Conservation (phyloP, 2,329 filamentous ascomycete genomes). For the Alternaria arborescens region DNA sequence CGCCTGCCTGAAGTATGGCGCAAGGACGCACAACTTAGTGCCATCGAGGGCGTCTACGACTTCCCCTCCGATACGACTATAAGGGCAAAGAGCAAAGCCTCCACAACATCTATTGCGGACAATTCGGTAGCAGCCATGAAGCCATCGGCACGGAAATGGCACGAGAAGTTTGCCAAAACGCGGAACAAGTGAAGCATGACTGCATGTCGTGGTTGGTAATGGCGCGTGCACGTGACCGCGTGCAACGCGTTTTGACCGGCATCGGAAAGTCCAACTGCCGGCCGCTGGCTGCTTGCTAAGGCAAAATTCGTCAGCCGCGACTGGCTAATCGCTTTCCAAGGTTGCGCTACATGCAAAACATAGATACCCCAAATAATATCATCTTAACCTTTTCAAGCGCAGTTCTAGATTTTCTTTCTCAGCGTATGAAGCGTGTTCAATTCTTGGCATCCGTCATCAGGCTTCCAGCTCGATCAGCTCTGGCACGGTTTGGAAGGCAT, state of each 20-base stretch:
- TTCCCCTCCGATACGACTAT: slow-evolving; percentile 48
- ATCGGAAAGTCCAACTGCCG: slow-evolving; percentile 24
- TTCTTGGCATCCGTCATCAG: slow-evolving; percentile 7
- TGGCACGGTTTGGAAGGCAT: not conserved
- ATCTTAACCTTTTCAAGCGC: not conserved
- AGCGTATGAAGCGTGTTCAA: slow-evolving; percentile 18
- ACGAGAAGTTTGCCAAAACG: slow-evolving; percentile 50
- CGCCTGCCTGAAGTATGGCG: slow-evolving; percentile 50
- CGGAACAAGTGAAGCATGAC: slow-evolving; percentile 37
- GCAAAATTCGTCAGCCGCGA: slow-evolving; percentile 23
- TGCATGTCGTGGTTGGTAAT: not conserved
- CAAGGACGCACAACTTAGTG: slow-evolving; percentile 41
- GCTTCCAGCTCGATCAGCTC: not conserved
- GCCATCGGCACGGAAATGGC: slow-evolving; percentile 50
- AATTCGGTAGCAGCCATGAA: slow-evolving; percentile 27
- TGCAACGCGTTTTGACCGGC: slow-evolving; percentile 12
- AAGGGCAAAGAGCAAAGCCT: slow-evolving; percentile 28
- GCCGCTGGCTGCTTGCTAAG: slow-evolving; percentile 27
- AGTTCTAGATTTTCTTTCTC: not conserved
- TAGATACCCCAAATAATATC: slow-evolving; percentile 8
- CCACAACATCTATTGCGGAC: slow-evolving; percentile 10
- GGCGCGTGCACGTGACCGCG: slow-evolving; percentile 18
- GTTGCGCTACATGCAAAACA: slow-evolving; percentile 14
- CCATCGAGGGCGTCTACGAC: slow-evolving; percentile 44
- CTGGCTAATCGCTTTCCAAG: slow-evolving; percentile 21